Percentiles rank a stretch among this genome's conserved stretches.
Conservation (phyloP, 2,329 filamentous ascomycete genomes). For the Sarocladiaceae sp. region DNA sequence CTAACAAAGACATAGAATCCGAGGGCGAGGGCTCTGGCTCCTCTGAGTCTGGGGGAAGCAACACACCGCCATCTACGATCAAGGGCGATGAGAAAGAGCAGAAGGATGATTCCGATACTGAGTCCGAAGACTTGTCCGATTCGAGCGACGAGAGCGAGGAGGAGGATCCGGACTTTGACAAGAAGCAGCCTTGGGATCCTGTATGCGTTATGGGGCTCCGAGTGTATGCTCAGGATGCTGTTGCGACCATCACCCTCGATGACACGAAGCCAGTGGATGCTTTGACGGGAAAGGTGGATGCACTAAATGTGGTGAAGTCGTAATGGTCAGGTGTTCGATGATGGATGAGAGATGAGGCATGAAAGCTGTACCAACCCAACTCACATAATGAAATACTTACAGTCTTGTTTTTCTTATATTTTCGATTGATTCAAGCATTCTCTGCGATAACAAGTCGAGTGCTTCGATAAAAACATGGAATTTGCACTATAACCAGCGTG, state of each 20-base stretch:
- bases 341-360: background rate
- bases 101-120: constrained; percentile 13
- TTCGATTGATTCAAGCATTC: background rate
- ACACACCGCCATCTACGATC: constrained; percentile 1
- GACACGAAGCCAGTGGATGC: constrained; percentile 25
- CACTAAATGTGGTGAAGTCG: constrained; percentile 6
- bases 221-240: constrained; percentile 32
- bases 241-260: constrained; percentile 29
- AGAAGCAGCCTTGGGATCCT: constrained; percentile 34
- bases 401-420: too few species aligned
- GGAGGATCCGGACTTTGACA: constrained; percentile 20
- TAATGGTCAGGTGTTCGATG: background rate
- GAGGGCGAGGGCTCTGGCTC: constrained; percentile 5
- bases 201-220: constrained; percentile 35
- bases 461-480: too few species aligned
- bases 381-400: constrained; percentile 5
- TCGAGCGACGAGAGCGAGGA: constrained; percentile 18
- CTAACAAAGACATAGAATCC: background rate
- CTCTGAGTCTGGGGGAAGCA: constrained; percentile 5
- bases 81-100: constrained; percentile 14
- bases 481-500: too few species aligned
- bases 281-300: constrained; percentile 15
- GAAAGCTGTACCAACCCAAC: background rate
- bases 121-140: constrained; percentile 19
- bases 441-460: too few species aligned